Evolutionary conservation across 192 early-diverging fungal species (phyloP).

Genomic region (Gigaspora rosea): DNA sequence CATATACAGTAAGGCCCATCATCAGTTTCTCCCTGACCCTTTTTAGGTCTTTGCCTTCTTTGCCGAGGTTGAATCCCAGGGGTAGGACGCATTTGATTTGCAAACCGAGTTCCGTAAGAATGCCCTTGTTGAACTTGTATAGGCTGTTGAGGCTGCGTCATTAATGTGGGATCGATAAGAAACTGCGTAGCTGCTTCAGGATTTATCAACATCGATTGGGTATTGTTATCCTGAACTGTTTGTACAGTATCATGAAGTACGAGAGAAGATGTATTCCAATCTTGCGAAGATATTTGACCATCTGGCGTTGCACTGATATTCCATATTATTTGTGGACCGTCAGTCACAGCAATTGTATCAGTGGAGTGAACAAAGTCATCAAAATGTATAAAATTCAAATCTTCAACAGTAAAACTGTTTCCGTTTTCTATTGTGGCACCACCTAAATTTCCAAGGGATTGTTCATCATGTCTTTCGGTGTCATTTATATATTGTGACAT

Average conservation of each 20-base stretch:
- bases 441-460: constrained; percentile 4
- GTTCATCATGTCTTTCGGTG: background rate
- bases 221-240: constrained; percentile 5
- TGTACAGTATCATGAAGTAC: constrained; percentile 6
- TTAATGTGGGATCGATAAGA: background rate
- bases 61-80: constrained; percentile 5
- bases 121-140: background rate
- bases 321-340: background rate
- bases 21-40: background rate
- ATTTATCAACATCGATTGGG: background rate
- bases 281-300: background rate
- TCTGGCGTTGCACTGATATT: background rate
- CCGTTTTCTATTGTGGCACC: background rate
- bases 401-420: background rate
- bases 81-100: constrained; percentile 5
- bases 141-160: background rate
- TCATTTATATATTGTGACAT: constrained; percentile 19
- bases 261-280: background rate
- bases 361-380: background rate
- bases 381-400: constrained; percentile 5
- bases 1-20: constrained; percentile 12
- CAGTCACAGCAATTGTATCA: background rate
- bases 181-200: constrained; percentile 6
- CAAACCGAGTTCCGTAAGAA: constrained; percentile 11
- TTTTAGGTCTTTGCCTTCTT: constrained; percentile 3